Evolutionary conservation across 2,329 filamentous ascomycete genomes (phyloP).

Genomic region (Venturia effusa): DNA sequence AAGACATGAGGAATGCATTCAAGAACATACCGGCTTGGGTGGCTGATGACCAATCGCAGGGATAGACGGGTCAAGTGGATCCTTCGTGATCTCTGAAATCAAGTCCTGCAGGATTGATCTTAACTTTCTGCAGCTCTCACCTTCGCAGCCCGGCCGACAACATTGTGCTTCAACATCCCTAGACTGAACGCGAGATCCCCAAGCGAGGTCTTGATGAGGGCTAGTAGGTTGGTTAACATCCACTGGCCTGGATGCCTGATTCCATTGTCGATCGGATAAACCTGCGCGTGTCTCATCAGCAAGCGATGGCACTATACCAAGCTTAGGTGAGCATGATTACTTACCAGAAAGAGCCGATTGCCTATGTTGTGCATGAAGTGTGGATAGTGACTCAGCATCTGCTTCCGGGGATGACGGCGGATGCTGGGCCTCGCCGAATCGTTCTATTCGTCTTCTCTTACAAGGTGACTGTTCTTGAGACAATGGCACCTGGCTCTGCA

Average conservation of each 20-base stretch:
- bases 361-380: background rate
- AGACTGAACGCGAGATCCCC: background rate
- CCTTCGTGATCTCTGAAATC: conserved; percentile 5
- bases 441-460: conserved; percentile 1
- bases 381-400: background rate
- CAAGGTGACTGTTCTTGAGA: background rate
- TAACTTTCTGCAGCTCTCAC: conserved; percentile 2
- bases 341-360: background rate
- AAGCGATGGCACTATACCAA: background rate
- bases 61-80: background rate
- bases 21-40: conserved; percentile 5
- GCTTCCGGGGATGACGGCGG: background rate
- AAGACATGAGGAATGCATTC: background rate
- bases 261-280: background rate
- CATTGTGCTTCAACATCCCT: background rate
- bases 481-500: background rate
- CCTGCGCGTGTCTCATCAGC: background rate
- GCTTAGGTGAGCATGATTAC: background rate
- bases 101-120: conserved; percentile 9
- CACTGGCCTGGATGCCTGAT: background rate
- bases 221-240: background rate
- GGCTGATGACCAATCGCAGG: background rate
- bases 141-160: conserved; percentile 7
- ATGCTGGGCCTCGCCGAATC: background rate
- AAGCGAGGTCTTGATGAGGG: background rate